Conservation (phyloP, 2,329 filamentous ascomycete genomes). For the Diatrype stigma region DNA sequence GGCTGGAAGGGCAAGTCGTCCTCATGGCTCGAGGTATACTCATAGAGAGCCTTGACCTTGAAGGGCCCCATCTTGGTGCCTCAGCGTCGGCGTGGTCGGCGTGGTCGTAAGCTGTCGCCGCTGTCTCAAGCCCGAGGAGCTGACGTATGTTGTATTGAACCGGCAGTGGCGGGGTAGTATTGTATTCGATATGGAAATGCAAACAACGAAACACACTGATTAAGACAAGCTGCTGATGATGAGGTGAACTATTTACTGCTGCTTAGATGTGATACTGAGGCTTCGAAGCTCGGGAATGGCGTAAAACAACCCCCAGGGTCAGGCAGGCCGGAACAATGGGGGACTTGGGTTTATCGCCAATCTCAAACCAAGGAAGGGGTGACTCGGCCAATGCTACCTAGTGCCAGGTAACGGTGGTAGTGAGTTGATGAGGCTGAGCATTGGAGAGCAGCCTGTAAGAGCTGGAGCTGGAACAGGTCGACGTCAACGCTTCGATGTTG, state of each 20-base stretch:
- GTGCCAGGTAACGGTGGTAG: neutral
- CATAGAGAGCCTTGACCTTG: conserved; percentile 93
- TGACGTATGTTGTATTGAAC: neutral
- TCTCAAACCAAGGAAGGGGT: conserved; percentile 19
- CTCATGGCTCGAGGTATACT: conserved; percentile 88
- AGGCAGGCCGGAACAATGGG: conserved; percentile 8
- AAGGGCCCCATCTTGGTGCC: conserved; percentile 70
- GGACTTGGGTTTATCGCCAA: neutral
- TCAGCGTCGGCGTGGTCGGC: conserved; percentile 12
- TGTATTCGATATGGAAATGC: neutral
- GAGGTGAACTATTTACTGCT: neutral
- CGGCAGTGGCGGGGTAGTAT: neutral
- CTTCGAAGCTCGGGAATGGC: neutral
- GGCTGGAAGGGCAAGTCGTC: conserved; percentile 85
- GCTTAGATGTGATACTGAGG: neutral
- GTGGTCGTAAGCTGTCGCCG: conserved; percentile 15
- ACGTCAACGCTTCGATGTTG: conserved; percentile 44
- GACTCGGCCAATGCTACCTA: conserved; percentile 3
- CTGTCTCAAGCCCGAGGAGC: conserved; percentile 4
- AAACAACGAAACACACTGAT: neutral
- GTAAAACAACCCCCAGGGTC: neutral
- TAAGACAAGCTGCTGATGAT: neutral
- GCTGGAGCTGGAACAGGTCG: conserved; percentile 39
- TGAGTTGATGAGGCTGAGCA: conserved; percentile 23
- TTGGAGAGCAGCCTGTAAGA: conserved; percentile 33